These are phyloP conservation scores for Fomitopsis serialis DNA, from an alignment of 768 basidiomycete species.

Conservation along the genomic window DNA sequence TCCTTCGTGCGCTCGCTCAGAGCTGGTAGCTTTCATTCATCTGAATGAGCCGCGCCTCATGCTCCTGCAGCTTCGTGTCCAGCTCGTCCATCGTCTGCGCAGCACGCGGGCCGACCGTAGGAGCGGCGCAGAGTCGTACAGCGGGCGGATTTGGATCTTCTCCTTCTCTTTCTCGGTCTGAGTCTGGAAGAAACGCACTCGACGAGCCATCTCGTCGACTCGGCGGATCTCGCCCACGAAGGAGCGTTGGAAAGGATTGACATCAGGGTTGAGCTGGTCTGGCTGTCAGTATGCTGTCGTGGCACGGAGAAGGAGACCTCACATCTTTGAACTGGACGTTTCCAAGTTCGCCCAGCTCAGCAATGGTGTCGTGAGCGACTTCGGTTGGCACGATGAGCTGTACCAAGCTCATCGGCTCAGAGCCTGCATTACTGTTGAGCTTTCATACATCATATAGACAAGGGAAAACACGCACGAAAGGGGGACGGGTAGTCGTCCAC, in stretches of 20 bases:
- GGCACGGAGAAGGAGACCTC: constrained; percentile 22
- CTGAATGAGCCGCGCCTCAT: constrained; percentile 75
- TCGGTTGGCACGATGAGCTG: constrained; percentile 97
- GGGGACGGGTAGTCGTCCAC: constrained; percentile 77
- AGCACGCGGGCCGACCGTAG: constrained; percentile 85
- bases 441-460: constrained; percentile 1
- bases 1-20: constrained; percentile 82
- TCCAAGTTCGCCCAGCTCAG: constrained; percentile 91
- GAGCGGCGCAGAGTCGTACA: constrained; percentile 82
- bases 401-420: constrained; percentile 96
- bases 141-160: constrained; percentile 73
- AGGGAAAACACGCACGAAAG: constrained; percentile 57
- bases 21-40: constrained; percentile 95
- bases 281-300: neutral
- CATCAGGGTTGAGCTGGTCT: constrained; percentile 68
- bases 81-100: constrained; percentile 93
- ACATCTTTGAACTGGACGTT: constrained; percentile 98
- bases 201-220: constrained; percentile 93
- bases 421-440: constrained; percentile 47
- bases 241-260: constrained; percentile 97
- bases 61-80: constrained; percentile 79
- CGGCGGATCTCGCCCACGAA: constrained; percentile 95
- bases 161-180: constrained; percentile 88
- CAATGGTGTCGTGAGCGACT: constrained; percentile 95
- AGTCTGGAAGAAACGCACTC: constrained; percentile 81